Percentiles rank a stretch among this genome's conserved stretches.
Evolutionary conservation across 139 green algal species (phyloP).

Genomic region (Micractinium sp.): DNA sequence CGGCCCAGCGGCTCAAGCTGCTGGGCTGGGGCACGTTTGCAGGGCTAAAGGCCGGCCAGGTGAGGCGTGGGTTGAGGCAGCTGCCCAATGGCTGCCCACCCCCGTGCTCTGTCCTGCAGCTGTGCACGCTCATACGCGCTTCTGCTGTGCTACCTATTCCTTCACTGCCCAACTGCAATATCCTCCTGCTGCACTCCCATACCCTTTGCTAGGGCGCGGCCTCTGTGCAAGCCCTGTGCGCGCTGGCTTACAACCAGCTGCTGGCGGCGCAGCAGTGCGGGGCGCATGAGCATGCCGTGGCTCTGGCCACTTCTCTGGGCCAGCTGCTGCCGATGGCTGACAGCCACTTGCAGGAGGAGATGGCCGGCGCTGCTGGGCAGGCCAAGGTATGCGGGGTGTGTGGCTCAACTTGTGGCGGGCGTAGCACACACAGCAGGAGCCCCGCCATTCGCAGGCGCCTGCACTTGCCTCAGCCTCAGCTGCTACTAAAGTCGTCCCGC

Average conservation of each 20-base stretch:
- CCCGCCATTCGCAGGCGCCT: too few relatives aligned
- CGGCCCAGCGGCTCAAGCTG: constrained; percentile 1
- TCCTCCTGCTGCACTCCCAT: background rate
- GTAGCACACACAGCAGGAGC: too few relatives aligned
- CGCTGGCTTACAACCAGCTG: constrained; percentile 28
- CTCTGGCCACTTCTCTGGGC: background rate
- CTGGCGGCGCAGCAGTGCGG: background rate
- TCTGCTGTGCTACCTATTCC: background rate
- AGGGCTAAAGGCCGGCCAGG: background rate
- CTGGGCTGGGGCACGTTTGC: constrained; percentile 10
- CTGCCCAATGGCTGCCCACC: background rate
- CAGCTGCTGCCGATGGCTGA: background rate
- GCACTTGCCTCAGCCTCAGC: background rate
- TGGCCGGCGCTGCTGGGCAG: background rate
- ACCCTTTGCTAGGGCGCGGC: background rate
- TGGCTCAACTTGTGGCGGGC: too few relatives aligned
- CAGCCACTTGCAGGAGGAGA: background rate
- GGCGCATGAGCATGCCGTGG: background rate
- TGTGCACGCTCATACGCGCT: background rate
- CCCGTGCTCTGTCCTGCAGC: background rate
- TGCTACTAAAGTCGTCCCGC: background rate
- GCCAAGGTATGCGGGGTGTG: background rate
- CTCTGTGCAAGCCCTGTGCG: background rate
- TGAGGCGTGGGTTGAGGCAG: background rate
- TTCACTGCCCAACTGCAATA: background rate